These are phyloP conservation scores for Rhizophagus clarus DNA, from an alignment of 192 early-diverging fungal species.

Conservation along the genomic window DNA sequence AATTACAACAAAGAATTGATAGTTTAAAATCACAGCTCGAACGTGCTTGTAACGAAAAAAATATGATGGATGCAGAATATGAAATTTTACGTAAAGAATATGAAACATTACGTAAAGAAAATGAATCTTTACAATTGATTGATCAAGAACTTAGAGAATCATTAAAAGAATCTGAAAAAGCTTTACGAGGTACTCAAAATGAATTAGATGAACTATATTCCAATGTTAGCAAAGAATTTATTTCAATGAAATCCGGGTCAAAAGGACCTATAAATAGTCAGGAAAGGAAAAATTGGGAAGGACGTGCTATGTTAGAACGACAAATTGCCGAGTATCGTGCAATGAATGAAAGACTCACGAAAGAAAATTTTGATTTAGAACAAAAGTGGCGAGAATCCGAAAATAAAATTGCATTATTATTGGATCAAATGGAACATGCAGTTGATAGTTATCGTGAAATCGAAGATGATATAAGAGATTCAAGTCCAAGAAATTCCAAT, in stretches of 20 bases:
- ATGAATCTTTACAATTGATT: not conserved
- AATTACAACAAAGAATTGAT: constrained; percentile 2
- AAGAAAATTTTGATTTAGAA: constrained; percentile 24
- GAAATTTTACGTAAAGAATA: constrained; percentile 30
- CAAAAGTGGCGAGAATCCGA: constrained; percentile 1
- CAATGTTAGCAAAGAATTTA: not conserved
- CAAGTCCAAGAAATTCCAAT: constrained; percentile 16
- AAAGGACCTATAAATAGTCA: not conserved
- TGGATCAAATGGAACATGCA: constrained; percentile 26
- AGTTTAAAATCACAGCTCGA: constrained; percentile 13
- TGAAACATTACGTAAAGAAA: constrained; percentile 19
- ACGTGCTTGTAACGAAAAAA: constrained; percentile 9
- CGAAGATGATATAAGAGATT: constrained; percentile 18
- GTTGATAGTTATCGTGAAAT: constrained; percentile 25
- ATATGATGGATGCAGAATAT: constrained; percentile 29
- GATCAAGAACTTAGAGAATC: constrained; percentile 7
- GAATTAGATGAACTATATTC: constrained; percentile 22
- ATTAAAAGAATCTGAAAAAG: not conserved
- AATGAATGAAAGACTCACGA: constrained; percentile 13
- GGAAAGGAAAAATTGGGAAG: constrained; percentile 1
- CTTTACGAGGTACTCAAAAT: not conserved
- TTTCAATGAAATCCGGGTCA: not conserved
- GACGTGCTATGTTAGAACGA: not conserved
- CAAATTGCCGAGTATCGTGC: constrained; percentile 19
- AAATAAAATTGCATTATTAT: constrained; percentile 16